Percentiles rank a stretch among this genome's conserved stretches.
phyloP scores from a whole-genome alignment of 2,329 filamentous ascomycete genomes.

The Trichoderma polysporum region DNA sequence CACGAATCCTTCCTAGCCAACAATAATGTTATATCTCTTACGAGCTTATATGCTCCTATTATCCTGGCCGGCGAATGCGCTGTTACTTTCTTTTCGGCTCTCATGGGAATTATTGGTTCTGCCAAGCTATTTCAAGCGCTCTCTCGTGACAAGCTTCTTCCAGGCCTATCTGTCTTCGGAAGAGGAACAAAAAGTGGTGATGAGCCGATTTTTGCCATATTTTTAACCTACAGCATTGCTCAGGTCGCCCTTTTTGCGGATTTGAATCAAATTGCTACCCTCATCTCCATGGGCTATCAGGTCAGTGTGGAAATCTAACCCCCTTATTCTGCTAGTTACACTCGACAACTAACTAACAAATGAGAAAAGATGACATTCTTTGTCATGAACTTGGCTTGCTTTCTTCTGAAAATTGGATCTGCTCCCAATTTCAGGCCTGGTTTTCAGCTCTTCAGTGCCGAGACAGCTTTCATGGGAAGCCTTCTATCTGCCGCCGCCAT shows the following conservation, averaged over 20 bases:
- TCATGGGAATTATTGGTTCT: constrained; percentile 85
- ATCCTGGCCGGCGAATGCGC: constrained; percentile 81
- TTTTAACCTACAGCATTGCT: constrained; percentile 72
- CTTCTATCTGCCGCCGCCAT: constrained; percentile 77
- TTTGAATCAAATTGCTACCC: constrained; percentile 83
- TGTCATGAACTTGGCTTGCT: constrained; percentile 84
- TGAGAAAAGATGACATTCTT: constrained; percentile 73
- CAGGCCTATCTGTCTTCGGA: constrained; percentile 71
- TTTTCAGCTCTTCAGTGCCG: constrained; percentile 87
- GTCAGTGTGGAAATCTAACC: constrained; percentile 36
- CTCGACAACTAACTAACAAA: background rate
- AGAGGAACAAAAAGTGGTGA: constrained; percentile 70
- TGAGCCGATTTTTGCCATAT: constrained; percentile 73
- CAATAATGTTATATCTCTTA: constrained; percentile 76
- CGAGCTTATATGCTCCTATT: constrained; percentile 71
- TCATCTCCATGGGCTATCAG: constrained; percentile 88
- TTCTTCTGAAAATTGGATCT: constrained; percentile 80
- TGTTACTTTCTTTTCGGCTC: constrained; percentile 77
- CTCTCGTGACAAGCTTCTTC: constrained; percentile 74
- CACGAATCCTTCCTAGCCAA: constrained; percentile 71
- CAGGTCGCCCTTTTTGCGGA: constrained; percentile 80
- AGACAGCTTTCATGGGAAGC: constrained; percentile 73
- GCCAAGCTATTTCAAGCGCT: constrained; percentile 84
- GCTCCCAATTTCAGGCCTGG: constrained; percentile 86
- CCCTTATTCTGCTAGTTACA: background rate